Percentiles rank a stretch among this genome's conserved stretches.
Evolutionary conservation across 345 rosid species (phyloP).

Genomic region (Tarenaya hassleriana): DNA sequence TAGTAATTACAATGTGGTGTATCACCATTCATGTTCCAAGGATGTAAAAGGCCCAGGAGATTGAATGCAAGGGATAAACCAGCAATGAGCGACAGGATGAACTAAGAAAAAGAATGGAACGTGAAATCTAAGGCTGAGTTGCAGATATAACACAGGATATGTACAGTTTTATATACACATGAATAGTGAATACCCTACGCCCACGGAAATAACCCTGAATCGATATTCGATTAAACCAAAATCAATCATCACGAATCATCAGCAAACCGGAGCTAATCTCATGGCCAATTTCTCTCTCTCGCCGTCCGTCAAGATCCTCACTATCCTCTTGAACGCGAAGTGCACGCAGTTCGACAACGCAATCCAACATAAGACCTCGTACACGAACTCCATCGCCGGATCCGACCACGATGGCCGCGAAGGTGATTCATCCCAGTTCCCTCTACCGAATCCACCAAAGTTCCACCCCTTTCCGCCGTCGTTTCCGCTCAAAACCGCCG

Average conservation of each 20-base stretch:
- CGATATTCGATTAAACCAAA: background rate
- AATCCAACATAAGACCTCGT: conserved; percentile 92
- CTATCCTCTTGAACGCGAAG: conserved; percentile 70
- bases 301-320: conserved; percentile 41
- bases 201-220: background rate
- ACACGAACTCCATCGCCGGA: conserved; percentile 66
- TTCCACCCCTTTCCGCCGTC: conserved; percentile 74
- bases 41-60: no score
- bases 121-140: no score
- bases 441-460: conserved; percentile 48
- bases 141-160: no score
- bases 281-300: conserved; percentile 56
- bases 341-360: conserved; percentile 81
- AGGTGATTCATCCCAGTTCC: conserved; percentile 60
- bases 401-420: conserved; percentile 46
- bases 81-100: no score
- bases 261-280: conserved; percentile 47
- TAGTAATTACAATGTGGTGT: no score
- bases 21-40: no score
- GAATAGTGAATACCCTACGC: no score
- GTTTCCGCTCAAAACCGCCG: conserved; percentile 30
- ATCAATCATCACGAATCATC: conserved; percentile 7
- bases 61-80: no score
- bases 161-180: no score
- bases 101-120: no score